Base-by-base conservation (phyloP, 1,284 basidiomycete genomes). In the Ustilago shanxiensis region DNA sequence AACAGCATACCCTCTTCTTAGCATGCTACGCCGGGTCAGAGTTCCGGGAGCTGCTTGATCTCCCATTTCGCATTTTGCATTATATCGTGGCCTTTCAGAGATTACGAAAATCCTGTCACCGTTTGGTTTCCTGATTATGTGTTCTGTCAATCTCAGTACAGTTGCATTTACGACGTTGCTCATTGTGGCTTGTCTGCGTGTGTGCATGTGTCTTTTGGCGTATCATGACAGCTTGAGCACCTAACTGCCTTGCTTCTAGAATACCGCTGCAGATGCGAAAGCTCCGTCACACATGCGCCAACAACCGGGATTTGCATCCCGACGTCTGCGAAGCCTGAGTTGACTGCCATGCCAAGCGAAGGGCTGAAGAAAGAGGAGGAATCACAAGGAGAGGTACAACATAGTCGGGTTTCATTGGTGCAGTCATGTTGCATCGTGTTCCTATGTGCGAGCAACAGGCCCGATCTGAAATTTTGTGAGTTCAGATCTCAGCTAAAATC, bases 1-100 rank as follows among this genome's bases (percentile, higher is more conserved):
- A 29, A 59, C 45, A 49, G 57, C 57, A 59, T 49, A 59, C 57
- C 57, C 57, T 49, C 26, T 26, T 24, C 14, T 49, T 24, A 49
- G 47, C 26, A 26, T 28, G 47, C 16, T 11, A 14, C 14, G 4
- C 13, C 26, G 28, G 22, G 28, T 50, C 33, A 35, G 20, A 11
- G 31, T 22, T 35, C 45, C 20, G 24, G 2, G 9, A 11, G 24
- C 26, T n/a, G 29, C 37, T 41, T 28, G 47, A 26, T 49, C 9
- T 28, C 14, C n/a, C 26, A 49, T 49, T 35, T 49, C 44, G 16
- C 49, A 28, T 51, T 39, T n/a, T 29, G 33, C 49, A 20, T 45
- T n/a, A 20, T 41, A 14, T n/a, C 26, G 52, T 41, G 16, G 22
- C 39, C 20, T 49, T 20, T n/a, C n/a, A 47, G 44, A 47, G 14